A percentile compares a stretch with the other conserved stretches of the same genome.
phyloP scores from a whole-genome alignment of 2,329 filamentous ascomycete genomes.

The Fusarium haematococcum region DNA sequence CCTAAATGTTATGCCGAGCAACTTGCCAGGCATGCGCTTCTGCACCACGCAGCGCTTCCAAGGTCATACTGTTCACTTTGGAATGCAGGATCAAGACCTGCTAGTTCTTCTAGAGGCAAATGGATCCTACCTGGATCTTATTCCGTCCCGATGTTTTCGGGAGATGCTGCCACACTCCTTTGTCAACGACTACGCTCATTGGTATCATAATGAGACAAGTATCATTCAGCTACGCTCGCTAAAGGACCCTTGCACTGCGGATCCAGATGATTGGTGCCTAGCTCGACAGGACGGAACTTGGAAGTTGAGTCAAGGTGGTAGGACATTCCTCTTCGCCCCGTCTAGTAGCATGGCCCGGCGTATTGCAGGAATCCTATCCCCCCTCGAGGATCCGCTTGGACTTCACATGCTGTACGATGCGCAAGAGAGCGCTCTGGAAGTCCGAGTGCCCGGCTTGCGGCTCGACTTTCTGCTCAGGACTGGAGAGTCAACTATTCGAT shows the following conservation, averaged over 20 bases:
- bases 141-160: conserved; percentile 48
- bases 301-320: neutral
- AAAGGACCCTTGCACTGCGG: no score
- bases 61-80: conserved; percentile 40
- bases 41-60: conserved; percentile 51
- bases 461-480: conserved; percentile 12
- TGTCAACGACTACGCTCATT: conserved; percentile 57
- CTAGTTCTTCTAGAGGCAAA: conserved; percentile 45
- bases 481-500: neutral
- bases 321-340: neutral
- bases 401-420: conserved; percentile 30
- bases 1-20: conserved; percentile 36
- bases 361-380: neutral
- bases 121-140: conserved; percentile 38
- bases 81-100: conserved; percentile 52
- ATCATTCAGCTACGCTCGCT: conserved; percentile 49
- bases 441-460: conserved; percentile 38
- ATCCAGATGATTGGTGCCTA: no score
- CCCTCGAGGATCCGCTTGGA: conserved; percentile 2
- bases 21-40: conserved; percentile 51
- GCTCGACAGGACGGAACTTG: no score
- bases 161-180: conserved; percentile 51
- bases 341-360: neutral
- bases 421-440: no score
- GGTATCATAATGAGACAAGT: conserved; percentile 52